phyloP scores from a whole-genome alignment of 176 grass and related monocot species.

The Aegilops tauschii region DNA sequence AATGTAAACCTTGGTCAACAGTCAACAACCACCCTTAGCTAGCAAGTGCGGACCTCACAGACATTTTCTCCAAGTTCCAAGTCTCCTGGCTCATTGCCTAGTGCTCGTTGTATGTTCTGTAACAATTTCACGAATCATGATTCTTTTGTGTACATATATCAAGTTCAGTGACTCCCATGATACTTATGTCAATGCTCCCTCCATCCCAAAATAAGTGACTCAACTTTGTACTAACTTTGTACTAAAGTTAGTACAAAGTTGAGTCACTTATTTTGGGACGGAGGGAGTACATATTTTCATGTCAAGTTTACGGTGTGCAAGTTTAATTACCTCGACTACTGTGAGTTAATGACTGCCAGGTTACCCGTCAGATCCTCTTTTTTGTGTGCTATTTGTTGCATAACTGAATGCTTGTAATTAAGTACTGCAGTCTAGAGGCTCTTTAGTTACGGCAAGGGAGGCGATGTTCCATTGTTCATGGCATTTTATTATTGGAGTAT shows the following conservation, averaged over 20 bases:
- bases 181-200: not conserved
- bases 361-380: not conserved
- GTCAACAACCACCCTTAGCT: not conserved
- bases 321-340: not conserved
- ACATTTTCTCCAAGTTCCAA: not conserved
- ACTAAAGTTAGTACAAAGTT: too few species aligned
- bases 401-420: not conserved
- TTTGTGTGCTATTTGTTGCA: not conserved
- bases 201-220: too few species aligned
- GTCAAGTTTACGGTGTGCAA: not conserved
- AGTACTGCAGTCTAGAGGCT: not conserved
- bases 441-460: not conserved
- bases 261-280: too few species aligned
- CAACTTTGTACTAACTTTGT: too few species aligned
- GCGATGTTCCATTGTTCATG: not conserved
- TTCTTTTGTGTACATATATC: not conserved
- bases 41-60: not conserved
- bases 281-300: not conserved
- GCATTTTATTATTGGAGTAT: constrained; percentile 9
- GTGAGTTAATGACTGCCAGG: not conserved
- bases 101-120: not conserved
- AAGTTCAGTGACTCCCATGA: not conserved
- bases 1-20: not conserved
- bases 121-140: not conserved
- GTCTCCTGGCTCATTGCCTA: not conserved